Evolutionary conservation across 2,329 filamentous ascomycete species (phyloP), one percentile per base, ranked within the genome.

Genomic region (Alternaria sp.): DNA sequence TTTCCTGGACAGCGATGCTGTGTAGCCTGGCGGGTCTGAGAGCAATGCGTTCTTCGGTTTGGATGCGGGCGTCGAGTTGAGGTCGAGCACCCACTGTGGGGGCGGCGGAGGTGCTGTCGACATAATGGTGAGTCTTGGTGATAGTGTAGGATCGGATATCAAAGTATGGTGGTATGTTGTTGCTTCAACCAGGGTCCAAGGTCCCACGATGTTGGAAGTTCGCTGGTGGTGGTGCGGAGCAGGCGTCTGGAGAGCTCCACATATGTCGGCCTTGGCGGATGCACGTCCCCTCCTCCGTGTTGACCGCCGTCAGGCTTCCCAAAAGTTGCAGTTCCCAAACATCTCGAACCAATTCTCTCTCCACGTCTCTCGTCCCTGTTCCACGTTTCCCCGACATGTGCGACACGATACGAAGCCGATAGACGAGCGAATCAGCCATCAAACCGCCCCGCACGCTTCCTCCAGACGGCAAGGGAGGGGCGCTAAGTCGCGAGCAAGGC

Each of bases 21-120:
- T 87, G 82, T 89, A 98, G 74, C 95, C 94, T 53, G 92, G 91
- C 49, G 95, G 95, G 77, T 99, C 93, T 58, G 90, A 84, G 67
- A 97, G 88, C 74, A 84, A 85, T 68, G 81, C 74, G 59, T 85
- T 83, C 79, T 92, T 92, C 51, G 88, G 78, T 76, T 87, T 90
- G 50, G 86, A 75, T 24, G 85, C 76, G 24, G 92, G 87, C 31
- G 91, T 86, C 42, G 86, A 86, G 73, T 89, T 88, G 68, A 98
- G 85, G 72, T 96, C 89, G 65, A 88, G 79, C 33, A 94, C 91
- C 95, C 95, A 99, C 83, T 85, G 82, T 33, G 93, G 93, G 46
- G 84, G 84, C 48, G 81, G 83, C 39, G 81, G 70, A 4, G 75
- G 68, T 3, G 51, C 39, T 10, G 67, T 34, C 2, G 74, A 54